Evolutionary conservation across 257 asterid species (phyloP), one percentile per base, ranked within the genome.

Genomic region (Petrea volubilis): DNA sequence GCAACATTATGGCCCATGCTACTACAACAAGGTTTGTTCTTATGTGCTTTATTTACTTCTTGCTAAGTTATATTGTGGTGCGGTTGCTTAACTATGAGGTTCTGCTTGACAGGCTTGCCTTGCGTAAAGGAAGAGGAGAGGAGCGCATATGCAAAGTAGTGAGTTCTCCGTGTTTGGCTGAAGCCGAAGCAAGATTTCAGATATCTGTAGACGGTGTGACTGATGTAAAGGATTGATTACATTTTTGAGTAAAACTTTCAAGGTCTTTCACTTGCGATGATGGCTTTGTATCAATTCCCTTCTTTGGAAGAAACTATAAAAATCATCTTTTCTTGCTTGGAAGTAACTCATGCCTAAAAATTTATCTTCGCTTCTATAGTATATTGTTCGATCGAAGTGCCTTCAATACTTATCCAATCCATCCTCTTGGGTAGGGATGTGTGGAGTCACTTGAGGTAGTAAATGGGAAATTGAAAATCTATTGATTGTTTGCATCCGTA

Each of bases 1-100:
- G 99, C 6, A 94, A 94, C 79, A 94, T 94, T 38, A 91, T 94
- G 99, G 99, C 99, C 0, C 98, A 94, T 82, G 98, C 99, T 34
- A 85, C 99, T 1, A 89, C 99, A 1, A 94, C 97, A 13, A 85
- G 99, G 98, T 91, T 40, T 8, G 72, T 71, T 2, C 51, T 20
- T 38, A 36, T 43, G 1, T 12, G 67, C 20, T 34, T 28, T 13
- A n/a, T 28, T 57, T 27, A 17, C n/a, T 34, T 71, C 24, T 40
- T 55, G 29, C 40, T 15, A 5, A 6, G 43, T 10, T 10, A 7
- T 14, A 4, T 38, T 2, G 6, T 11, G 7, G 4, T 21, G 21
- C 1, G 3, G 7, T 61, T 51, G 4, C 56, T 13, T 23, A 60
- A 34, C n/a, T 10, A 21, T 15, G 9, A 28, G 14, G 61, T 41